Evolutionary conservation across 177 flowering plant species (phyloP).

Genomic region (Vitis hybrid): DNA sequence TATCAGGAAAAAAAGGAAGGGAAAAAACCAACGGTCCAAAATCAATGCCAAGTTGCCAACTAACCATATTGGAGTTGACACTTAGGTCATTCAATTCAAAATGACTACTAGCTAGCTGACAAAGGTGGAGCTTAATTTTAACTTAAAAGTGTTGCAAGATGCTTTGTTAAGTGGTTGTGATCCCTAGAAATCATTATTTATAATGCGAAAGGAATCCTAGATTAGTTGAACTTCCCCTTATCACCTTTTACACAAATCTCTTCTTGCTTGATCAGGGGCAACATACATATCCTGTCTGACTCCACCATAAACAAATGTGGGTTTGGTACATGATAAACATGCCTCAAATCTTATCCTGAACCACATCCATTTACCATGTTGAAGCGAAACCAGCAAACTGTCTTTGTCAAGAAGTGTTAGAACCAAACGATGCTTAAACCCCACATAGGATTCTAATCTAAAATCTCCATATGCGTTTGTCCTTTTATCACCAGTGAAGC

Average conservation of each 20-base stretch:
- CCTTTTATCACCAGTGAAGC: slow-evolving; percentile 5
- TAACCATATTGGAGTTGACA: not conserved
- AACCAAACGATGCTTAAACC: slow-evolving; percentile 3
- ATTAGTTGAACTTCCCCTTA: slow-evolving; percentile 2
- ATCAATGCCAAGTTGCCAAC: not conserved
- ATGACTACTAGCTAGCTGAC: slow-evolving; percentile 12
- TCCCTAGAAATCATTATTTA: slow-evolving; percentile 22
- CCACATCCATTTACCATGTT: not conserved
- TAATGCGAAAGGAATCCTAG: slow-evolving; percentile 10
- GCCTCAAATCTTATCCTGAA: slow-evolving; percentile 25
- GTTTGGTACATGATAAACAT: slow-evolving; percentile 13
- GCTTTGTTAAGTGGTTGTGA: slow-evolving; percentile 21
- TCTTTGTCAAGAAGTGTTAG: slow-evolving; percentile 15
- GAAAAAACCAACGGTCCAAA: not conserved
- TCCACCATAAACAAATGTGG: not conserved
- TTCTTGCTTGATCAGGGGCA: slow-evolving; percentile 12
- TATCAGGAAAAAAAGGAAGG: no score
- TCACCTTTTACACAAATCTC: slow-evolving; percentile 17
- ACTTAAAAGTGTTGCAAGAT: slow-evolving; percentile 12
- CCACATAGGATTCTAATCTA: slow-evolving; percentile 29
- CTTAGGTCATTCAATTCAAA: slow-evolving; percentile 8
- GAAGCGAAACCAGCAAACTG: slow-evolving; percentile 6
- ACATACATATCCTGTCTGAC: slow-evolving; percentile 8
- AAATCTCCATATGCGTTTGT: slow-evolving; percentile 2
- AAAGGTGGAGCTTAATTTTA: slow-evolving; percentile 11